These are phyloP conservation scores for Dissophora globulifera DNA, from an alignment of 192 early-diverging fungal genomes.

Conservation along the genomic window DNA sequence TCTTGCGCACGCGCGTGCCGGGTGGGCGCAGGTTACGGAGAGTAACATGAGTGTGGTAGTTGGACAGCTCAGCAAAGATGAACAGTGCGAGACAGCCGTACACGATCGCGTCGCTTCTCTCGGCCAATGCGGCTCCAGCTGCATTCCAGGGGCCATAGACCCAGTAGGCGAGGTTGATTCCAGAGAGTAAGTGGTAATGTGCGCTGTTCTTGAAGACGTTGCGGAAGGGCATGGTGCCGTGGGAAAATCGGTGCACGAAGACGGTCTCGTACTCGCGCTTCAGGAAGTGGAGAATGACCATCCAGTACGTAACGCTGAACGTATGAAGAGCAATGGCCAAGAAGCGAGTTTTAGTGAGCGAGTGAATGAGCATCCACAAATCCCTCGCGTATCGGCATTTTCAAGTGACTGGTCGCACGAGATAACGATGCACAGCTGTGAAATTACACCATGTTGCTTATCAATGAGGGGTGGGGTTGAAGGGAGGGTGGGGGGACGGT, in stretches of 20 bases:
- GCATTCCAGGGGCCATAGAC: slow-evolving; percentile 85
- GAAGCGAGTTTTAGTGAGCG: neutral
- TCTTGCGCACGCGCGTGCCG: slow-evolving; percentile 84
- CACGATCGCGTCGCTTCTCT: slow-evolving; percentile 49
- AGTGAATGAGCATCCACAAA: too few species aligned
- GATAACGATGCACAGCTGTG: too few species aligned
- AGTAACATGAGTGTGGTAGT: slow-evolving; percentile 84
- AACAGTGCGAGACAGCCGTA: slow-evolving; percentile 29
- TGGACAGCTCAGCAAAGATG: slow-evolving; percentile 85
- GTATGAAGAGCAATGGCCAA: neutral
- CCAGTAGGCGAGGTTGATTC: slow-evolving; percentile 86
- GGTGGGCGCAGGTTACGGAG: slow-evolving; percentile 92
- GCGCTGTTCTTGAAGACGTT: slow-evolving; percentile 96
- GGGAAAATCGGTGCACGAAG: slow-evolving; percentile 93
- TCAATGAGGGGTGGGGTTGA: too few species aligned
- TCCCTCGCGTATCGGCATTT: too few species aligned
- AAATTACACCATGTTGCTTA: too few species aligned
- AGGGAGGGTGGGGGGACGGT: too few species aligned
- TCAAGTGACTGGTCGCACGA: too few species aligned
- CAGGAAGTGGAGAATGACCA: slow-evolving; percentile 87
- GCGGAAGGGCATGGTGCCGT: slow-evolving; percentile 95
- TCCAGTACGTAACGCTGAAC: slow-evolving; percentile 67
- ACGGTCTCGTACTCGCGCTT: slow-evolving; percentile 95
- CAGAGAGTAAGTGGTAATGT: slow-evolving; percentile 92
- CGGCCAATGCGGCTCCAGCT: slow-evolving; percentile 58